phyloP scores from a whole-genome alignment of 495 filamentous ascomycete species.

The Cryomyces minteri region DNA sequence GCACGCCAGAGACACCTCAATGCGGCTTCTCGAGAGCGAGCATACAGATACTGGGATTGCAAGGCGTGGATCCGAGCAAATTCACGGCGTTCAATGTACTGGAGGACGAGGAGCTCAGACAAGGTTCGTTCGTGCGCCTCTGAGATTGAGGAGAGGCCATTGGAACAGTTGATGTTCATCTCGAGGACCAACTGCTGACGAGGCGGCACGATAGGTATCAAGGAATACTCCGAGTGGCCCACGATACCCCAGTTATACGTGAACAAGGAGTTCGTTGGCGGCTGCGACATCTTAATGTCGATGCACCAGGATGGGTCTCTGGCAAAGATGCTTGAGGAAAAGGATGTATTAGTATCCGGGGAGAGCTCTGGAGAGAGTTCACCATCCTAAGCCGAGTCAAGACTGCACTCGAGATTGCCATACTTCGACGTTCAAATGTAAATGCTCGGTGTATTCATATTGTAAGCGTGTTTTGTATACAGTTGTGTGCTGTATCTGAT shows the following conservation, averaged over 20 bases:
- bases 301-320: constrained; percentile 97
- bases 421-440: neutral
- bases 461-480: neutral
- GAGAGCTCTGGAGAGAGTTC: neutral
- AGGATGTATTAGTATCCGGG: constrained; percentile 36
- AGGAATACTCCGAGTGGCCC: constrained; percentile 97
- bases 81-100: constrained; percentile 95
- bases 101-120: constrained; percentile 69
- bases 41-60: constrained; percentile 84
- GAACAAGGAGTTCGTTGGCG: constrained; percentile 87
- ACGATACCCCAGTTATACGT: constrained; percentile 96
- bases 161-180: neutral
- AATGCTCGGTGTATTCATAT: neutral
- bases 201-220: constrained; percentile 48
- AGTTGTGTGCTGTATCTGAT: neutral
- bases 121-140: constrained; percentile 35
- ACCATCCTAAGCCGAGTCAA: neutral
- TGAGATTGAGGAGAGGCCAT: neutral
- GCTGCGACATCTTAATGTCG: constrained; percentile 88
- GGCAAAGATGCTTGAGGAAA: constrained; percentile 77
- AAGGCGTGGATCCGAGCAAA: constrained; percentile 91
- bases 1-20: constrained; percentile 91
- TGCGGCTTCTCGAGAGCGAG: constrained; percentile 93
- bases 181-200: constrained; percentile 3
- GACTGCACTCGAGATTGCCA: neutral